Percentiles rank a stretch among this genome's conserved stretches.
Conservation (phyloP, 202 grass and related monocot genomes). For the Musa balbisiana region DNA sequence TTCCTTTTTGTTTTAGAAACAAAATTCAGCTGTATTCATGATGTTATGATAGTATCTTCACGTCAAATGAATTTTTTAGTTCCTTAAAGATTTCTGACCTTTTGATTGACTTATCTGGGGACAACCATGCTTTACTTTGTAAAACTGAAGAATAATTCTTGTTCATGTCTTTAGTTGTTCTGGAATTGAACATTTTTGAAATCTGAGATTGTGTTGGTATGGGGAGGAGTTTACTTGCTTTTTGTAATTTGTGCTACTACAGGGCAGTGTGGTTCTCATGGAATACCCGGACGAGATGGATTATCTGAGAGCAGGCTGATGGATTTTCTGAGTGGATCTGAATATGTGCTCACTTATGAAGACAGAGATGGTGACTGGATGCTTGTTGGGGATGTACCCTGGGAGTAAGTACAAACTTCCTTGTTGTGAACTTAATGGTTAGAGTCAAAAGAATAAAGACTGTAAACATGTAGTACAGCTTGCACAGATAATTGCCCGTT, state of each 20-base stretch:
- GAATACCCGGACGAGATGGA: neutral
- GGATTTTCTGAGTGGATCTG: conserved; percentile 7
- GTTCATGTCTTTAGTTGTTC: too few relatives aligned
- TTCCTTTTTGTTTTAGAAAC: too few relatives aligned
- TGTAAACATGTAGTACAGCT: neutral
- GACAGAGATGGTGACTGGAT: conserved; percentile 13
- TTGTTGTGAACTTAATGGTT: neutral
- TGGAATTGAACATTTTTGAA: neutral
- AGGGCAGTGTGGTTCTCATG: conserved; percentile 13
- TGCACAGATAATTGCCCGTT: neutral
- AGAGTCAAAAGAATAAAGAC: neutral
- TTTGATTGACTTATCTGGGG: too few relatives aligned
- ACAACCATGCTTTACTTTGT: too few relatives aligned
- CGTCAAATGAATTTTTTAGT: too few relatives aligned
- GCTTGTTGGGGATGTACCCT: conserved; percentile 15
- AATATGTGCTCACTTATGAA: conserved; percentile 18
- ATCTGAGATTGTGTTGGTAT: neutral
- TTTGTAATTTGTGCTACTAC: neutral
- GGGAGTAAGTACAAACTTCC: conserved; percentile 15
- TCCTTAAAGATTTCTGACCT: neutral
- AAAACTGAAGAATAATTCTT: too few relatives aligned
- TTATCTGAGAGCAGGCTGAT: conserved; percentile 11
- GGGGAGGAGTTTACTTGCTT: neutral
- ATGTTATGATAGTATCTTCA: too few relatives aligned
- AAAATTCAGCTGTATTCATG: too few relatives aligned